Base-by-base conservation (phyloP, 371 early-diverging fungal species). In the Circinella umbellata region DNA sequence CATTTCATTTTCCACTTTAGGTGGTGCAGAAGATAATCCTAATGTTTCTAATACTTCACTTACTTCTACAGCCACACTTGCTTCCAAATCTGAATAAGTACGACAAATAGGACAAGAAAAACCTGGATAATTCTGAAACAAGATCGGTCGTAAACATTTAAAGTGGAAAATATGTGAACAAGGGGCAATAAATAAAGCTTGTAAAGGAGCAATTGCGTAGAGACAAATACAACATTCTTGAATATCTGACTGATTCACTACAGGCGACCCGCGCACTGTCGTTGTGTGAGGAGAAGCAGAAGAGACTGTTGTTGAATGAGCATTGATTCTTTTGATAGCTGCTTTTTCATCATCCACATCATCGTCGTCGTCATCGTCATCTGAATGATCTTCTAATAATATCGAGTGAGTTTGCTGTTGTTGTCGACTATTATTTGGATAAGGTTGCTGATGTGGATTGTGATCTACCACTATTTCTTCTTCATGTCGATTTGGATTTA, bases 81-180 rank as follows among this genome's bases (percentile, higher is more conserved):
- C 96, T 54, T 94, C 94, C 37, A 98, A 80, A 76, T 98, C 95
- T 0, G 97, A 96, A 67, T 94, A 97, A 34, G 95, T 94, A 54
- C 98, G 90, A 76, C 98, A 98, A 38, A 98, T 85, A 13, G 98
- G 98, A 78, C 98, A 98, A 51, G 90, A 90, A 76, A 98, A 97
- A 61, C 93, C 94, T 15, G 95, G 89, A 63, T 86, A 87, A 55
- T 86, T 81, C 67, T 84, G 82, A n/a, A 68, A 54, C 42, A 97
- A 73, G n/a, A 84, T 64, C 4, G 93, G 90, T 48, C 90, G 86
- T 64, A 96, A 89, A 80, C 98, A 98, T 79, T 95, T 93, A 85
- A 92, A 98, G 76, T 98, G 98, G 82, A 93, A 98, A 67, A 95
- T 92, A 73, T 98, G 98, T n/a, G 96, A 96, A 77, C 98, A 98